Percentiles rank a stretch among this genome's conserved stretches.
Evolutionary conservation across 148 eudicot genomes (phyloP).

Genomic region (Cornus suecica): DNA sequence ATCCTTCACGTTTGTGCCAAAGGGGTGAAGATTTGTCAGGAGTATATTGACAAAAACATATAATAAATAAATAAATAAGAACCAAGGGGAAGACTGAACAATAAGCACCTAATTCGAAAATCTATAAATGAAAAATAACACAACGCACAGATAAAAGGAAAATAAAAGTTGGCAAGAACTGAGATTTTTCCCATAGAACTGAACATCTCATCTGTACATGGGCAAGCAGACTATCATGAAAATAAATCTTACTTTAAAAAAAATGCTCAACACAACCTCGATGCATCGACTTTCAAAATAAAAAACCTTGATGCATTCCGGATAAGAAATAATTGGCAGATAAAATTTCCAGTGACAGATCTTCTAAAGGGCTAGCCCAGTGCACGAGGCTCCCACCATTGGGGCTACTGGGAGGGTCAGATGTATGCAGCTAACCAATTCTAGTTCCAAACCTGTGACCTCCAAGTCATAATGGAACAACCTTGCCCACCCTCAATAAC

Average conservation of each 20-base stretch:
- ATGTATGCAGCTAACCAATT: too few relatives aligned
- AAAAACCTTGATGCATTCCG: not conserved
- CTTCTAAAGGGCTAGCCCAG: not conserved
- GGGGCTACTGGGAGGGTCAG: too few relatives aligned
- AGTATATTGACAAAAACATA: conserved; percentile 1
- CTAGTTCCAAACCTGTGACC: too few relatives aligned
- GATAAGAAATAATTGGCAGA: not conserved
- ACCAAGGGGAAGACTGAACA: not conserved
- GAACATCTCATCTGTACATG: not conserved
- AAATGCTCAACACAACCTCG: not conserved
- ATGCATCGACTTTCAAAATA: too few relatives aligned
- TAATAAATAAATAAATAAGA: not conserved
- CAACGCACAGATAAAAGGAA: not conserved
- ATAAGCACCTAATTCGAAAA: not conserved
- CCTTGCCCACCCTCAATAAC: not conserved
- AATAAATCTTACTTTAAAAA: conserved; percentile 1
- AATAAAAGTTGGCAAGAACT: not conserved
- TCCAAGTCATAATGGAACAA: too few relatives aligned
- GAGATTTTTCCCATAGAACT: not conserved
- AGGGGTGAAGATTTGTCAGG: not conserved
- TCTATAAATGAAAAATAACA: not conserved
- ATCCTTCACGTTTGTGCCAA: conserved; percentile 50
- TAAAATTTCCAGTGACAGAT: not conserved
- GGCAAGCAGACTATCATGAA: not conserved
- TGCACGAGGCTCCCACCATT: too few relatives aligned